phyloP scores from a whole-genome alignment of 371 early-diverging fungal genomes.

The Saksenaea vasiformis region DNA sequence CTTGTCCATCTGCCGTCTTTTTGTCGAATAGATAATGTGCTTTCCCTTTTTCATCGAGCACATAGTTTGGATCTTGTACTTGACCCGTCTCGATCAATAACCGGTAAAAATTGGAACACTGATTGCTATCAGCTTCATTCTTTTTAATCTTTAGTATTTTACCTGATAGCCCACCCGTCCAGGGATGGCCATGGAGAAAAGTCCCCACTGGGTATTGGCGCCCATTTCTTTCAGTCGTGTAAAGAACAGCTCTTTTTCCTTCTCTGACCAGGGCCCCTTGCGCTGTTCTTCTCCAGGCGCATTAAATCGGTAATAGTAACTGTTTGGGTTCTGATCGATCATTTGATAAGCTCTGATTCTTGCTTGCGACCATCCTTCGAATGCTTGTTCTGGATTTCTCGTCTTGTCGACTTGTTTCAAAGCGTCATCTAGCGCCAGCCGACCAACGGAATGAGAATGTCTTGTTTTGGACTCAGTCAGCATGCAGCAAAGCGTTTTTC shows the following conservation, averaged over 20 bases:
- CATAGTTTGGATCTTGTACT: slow-evolving; percentile 85
- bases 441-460: slow-evolving; percentile 71
- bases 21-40: slow-evolving; percentile 84
- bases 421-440: slow-evolving; percentile 85
- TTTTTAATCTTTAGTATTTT: not conserved
- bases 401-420: slow-evolving; percentile 77
- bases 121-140: not conserved
- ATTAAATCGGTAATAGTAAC: slow-evolving; percentile 94
- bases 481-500: not conserved
- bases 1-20: slow-evolving; percentile 75
- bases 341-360: slow-evolving; percentile 86
- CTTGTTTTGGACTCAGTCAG: slow-evolving; percentile 14
- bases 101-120: slow-evolving; percentile 95
- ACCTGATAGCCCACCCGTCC: slow-evolving; percentile 94
- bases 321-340: slow-evolving; percentile 88
- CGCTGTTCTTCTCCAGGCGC: slow-evolving; percentile 92
- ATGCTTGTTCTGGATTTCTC: slow-evolving; percentile 73
- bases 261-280: slow-evolving; percentile 84
- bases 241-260: slow-evolving; percentile 82
- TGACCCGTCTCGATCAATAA: slow-evolving; percentile 80
- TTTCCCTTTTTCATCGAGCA: slow-evolving; percentile 82
- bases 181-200: slow-evolving; percentile 90
- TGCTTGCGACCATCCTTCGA: slow-evolving; percentile 92
- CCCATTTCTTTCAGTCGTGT: slow-evolving; percentile 79
- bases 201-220: slow-evolving; percentile 92